These are phyloP conservation scores for Aaosphaeria arxii DNA, from an alignment of 2,329 filamentous ascomycete species.

Conservation along the genomic window DNA sequence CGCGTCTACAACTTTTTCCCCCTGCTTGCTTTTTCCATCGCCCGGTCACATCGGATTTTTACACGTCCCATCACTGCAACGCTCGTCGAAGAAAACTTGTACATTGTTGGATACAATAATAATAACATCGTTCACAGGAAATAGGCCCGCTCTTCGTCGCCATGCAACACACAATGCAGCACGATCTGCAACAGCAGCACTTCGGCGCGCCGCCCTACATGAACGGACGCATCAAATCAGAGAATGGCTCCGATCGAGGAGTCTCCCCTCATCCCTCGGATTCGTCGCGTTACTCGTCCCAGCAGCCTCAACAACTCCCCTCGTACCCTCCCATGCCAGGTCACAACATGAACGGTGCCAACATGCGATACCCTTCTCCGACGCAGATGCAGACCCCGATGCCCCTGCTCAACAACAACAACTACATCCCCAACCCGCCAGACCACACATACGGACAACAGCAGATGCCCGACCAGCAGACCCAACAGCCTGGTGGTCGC, in stretches of 20 bases:
- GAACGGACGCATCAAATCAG: slow-evolving; percentile 53
- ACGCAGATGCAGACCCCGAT: slow-evolving; percentile 51
- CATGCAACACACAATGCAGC: slow-evolving; percentile 43
- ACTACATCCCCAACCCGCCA: slow-evolving; percentile 51
- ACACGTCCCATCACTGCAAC: no score
- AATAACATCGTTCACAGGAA: slow-evolving; percentile 14
- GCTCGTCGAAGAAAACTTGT: slow-evolving; percentile 35
- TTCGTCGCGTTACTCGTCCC: slow-evolving; percentile 56
- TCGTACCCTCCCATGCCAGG: slow-evolving; percentile 48
- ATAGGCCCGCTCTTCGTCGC: slow-evolving; percentile 27
- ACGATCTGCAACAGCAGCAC: slow-evolving; percentile 41
- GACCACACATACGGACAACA: slow-evolving; percentile 46
- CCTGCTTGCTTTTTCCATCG: slow-evolving; percentile 2
- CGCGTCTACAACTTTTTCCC: slow-evolving; percentile 11
- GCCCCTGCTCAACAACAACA: slow-evolving; percentile 55
- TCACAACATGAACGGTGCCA: slow-evolving; percentile 46
- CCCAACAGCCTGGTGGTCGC: slow-evolving; percentile 41
- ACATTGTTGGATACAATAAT: slow-evolving; percentile 43
- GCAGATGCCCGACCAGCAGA: slow-evolving; percentile 35
- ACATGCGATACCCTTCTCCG: slow-evolving; percentile 54
- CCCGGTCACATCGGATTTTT: slow-evolving; percentile 1
- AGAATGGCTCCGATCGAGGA: slow-evolving; percentile 59
- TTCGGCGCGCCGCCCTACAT: slow-evolving; percentile 48
- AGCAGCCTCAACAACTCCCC: slow-evolving; percentile 52
- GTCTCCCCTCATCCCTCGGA: slow-evolving; percentile 55